Base-by-base conservation (phyloP, 352 stramenopile species). In the Globisporangium cystogenes region DNA sequence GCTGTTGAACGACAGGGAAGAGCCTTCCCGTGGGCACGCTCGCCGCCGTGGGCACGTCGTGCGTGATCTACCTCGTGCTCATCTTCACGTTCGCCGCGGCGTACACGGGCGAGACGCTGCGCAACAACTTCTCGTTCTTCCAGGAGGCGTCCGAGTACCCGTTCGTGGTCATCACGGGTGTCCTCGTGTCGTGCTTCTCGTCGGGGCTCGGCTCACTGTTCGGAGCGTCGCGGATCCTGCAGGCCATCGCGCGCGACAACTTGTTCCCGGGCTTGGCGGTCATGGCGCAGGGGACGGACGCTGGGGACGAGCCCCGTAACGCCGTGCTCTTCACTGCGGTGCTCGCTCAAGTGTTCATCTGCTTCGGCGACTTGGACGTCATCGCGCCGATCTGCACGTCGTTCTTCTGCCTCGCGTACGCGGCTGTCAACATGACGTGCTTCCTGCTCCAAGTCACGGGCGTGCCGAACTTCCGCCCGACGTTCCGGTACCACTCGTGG, bases 391-490 rank as follows among this genome's bases (percentile, higher is more conserved):
- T 93, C 26, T 90, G 86, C 65, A 88, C 82, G 8, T 86, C 72
- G 12, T 91, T 91, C 66, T 93, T 91, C 61, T 84, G 82, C 26
- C 61, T 93, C 26, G 78, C 78, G 27, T 93, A 93, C 60, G 74
- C 72, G 0, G 60, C 62, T 8, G 76, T 90, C 42, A 93, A 93
- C 54, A 51, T 90, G 23, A 88, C 82, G 35, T 86, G 76, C 46
- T 86, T 91, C 26, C 37, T 87, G 36, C 64, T 93, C 7, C 74
- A 87, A 62, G 67, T 92, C 10, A 88, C 76, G 1, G 81, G 82
- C 18, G 82, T 87, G 6, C 82, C 82, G 7, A 93, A 93, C 60
- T 93, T 90, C 46, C 68, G 82, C 3, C 82, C 82, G 20, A 80
- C 72, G 24, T 93, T 93, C 49, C 67, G 68, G 16, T 80, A 79